phyloP scores from a whole-genome alignment of 768 basidiomycete species.

The Boletus subcaerulescens region DNA sequence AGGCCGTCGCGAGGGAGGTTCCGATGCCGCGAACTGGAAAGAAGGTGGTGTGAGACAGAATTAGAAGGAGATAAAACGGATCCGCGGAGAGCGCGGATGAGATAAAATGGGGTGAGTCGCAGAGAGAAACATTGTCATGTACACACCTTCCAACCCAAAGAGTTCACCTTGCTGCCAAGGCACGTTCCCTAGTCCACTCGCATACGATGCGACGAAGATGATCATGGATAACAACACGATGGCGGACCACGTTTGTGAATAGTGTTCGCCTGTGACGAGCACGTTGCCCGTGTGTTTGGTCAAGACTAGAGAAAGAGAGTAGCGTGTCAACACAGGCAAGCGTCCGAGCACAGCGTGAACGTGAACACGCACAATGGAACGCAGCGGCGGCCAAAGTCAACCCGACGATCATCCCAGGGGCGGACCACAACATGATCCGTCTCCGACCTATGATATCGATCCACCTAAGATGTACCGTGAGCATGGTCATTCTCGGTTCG shows the following conservation, averaged over 20 bases:
- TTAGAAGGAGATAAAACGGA: no score
- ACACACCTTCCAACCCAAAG: slow-evolving; percentile 66
- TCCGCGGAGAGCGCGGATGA: not conserved
- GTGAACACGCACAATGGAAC: slow-evolving; percentile 44
- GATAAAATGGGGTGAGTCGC: not conserved
- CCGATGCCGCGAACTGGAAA: slow-evolving; percentile 68
- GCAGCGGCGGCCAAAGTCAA: slow-evolving; percentile 61
- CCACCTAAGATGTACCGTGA: slow-evolving; percentile 19
- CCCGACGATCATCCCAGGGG: slow-evolving; percentile 71
- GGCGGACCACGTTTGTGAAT: slow-evolving; percentile 60
- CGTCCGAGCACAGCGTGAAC: not conserved
- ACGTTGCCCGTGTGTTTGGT: slow-evolving; percentile 58
- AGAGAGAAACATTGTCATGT: not conserved
- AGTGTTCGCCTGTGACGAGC: slow-evolving; percentile 56
- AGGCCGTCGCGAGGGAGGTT: slow-evolving; percentile 69
- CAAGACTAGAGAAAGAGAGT: slow-evolving; percentile 39
- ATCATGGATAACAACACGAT: slow-evolving; percentile 81
- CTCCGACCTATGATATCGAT: slow-evolving; percentile 72
- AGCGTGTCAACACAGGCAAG: not conserved
- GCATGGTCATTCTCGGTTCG: not conserved
- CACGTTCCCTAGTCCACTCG: slow-evolving; percentile 73
- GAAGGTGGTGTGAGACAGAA: not conserved
- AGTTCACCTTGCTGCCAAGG: slow-evolving; percentile 90
- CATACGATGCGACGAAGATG: slow-evolving; percentile 79
- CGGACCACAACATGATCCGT: slow-evolving; percentile 65